Conservation (phyloP, 371 early-diverging fungal species). For the Mortierella sp. region DNA sequence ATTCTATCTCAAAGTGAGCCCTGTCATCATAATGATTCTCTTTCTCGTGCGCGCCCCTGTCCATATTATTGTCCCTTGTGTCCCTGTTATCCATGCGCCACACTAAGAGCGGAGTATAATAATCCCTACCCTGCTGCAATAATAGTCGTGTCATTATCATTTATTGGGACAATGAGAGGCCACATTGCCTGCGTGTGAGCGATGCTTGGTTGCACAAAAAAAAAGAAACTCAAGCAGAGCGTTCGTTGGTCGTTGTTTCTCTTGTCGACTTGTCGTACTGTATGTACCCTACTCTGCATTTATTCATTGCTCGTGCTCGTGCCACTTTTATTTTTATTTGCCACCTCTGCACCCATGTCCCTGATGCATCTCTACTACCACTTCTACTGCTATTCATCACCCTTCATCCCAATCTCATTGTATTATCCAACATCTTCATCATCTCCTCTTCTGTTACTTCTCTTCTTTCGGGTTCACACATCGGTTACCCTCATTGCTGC, state of each 20-base stretch:
- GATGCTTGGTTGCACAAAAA: conserved; percentile 12
- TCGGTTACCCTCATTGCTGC: background rate
- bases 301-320: background rate
- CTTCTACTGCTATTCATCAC: background rate
- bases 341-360: background rate
- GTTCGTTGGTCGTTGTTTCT: background rate
- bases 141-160: conserved; percentile 8
- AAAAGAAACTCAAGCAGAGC: background rate
- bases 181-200: background rate
- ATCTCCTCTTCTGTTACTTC: background rate
- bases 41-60: background rate
- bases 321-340: background rate
- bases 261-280: background rate
- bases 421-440: background rate
- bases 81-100: background rate
- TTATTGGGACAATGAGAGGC: conserved; percentile 1
- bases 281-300: background rate
- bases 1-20: background rate
- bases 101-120: background rate
- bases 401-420: background rate
- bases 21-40: conserved; percentile 4
- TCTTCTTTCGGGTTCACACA: background rate
- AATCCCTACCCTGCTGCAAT: background rate
- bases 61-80: background rate
- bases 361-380: background rate